phyloP scores from a whole-genome alignment of 805 yeast species.

The Pichia occidentalis region DNA sequence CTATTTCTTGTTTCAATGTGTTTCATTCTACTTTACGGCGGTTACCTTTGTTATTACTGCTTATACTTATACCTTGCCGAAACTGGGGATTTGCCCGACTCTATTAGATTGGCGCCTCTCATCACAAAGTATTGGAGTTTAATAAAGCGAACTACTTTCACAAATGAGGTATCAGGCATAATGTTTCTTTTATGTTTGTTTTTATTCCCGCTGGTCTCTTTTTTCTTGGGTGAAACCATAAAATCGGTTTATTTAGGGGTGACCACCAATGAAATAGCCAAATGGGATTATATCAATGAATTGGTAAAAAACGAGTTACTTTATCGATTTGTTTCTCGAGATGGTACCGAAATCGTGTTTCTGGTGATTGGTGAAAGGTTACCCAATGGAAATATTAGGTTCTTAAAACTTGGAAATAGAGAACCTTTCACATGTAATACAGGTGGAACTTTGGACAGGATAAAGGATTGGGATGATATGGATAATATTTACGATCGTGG shows the following conservation, averaged over 20 bases:
- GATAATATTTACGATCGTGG: slow-evolving; percentile 46
- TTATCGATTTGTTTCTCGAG: slow-evolving; percentile 18
- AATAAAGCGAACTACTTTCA: slow-evolving; percentile 26
- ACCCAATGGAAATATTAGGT: slow-evolving; percentile 7
- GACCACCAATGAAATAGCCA: slow-evolving; percentile 49
- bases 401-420: slow-evolving; percentile 12
- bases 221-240: slow-evolving; percentile 38
- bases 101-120: slow-evolving; percentile 10
- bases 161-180: slow-evolving; percentile 37
- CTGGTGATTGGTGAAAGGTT: slow-evolving; percentile 5
- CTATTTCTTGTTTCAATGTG: slow-evolving; percentile 31
- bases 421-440: slow-evolving; percentile 3
- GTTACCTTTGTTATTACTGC: slow-evolving; percentile 28
- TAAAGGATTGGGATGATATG: slow-evolving; percentile 28
- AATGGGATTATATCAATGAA: slow-evolving; percentile 46
- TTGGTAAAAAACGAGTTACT: slow-evolving; percentile 28
- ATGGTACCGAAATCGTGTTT: slow-evolving; percentile 1
- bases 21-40: slow-evolving; percentile 38
- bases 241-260: slow-evolving; percentile 48
- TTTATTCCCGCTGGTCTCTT: slow-evolving; percentile 31
- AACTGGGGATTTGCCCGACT: neutral
- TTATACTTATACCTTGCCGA: slow-evolving; percentile 14
- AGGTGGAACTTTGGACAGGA: slow-evolving; percentile 7
- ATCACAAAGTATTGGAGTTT: slow-evolving; percentile 19
- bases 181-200: slow-evolving; percentile 35